Percentiles rank a stretch among this genome's conserved stretches.
These are phyloP conservation scores for Heracleum sosnowskyi DNA, from an alignment of 129 eudicot genomes.

Conservation along the genomic window DNA sequence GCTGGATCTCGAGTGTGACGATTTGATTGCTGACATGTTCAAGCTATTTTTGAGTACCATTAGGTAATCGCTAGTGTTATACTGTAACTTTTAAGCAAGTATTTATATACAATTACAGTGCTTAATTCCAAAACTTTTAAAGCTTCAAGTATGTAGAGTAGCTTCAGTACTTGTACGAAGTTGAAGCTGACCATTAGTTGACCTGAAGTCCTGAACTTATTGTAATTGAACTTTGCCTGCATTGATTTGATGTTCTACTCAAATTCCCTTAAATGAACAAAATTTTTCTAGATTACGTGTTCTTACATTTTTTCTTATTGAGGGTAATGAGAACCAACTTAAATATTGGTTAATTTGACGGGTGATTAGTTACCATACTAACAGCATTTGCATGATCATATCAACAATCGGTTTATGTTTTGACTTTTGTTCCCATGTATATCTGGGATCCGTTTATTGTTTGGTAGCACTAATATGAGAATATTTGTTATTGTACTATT, in stretches of 20 bases:
- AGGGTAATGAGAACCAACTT: not conserved
- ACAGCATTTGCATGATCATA: not conserved
- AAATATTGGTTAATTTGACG: not conserved
- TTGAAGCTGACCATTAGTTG: not conserved
- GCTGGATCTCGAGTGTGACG: constrained; percentile 58
- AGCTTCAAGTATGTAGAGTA: not conserved
- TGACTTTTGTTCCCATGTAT: too few species aligned
- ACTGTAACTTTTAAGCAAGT: not conserved
- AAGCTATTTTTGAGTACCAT: constrained; percentile 37
- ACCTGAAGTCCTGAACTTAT: not conserved
- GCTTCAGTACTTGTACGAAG: not conserved
- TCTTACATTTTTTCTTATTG: not conserved
- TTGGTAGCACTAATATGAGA: not conserved
- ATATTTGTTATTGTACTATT: not conserved
- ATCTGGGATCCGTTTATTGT: not conserved
- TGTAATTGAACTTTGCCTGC: not conserved
- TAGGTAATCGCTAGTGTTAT: constrained; percentile 30
- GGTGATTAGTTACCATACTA: not conserved
- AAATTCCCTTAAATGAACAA: too few species aligned
- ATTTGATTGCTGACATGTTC: constrained; percentile 56
- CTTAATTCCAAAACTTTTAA: not conserved
- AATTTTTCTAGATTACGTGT: not conserved
- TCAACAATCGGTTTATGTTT: not conserved
- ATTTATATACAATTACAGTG: not conserved
- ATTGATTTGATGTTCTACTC: not conserved